Evolutionary conservation across 163 green algal genomes (phyloP), one percentile per base, ranked within the genome.

Genomic region (Scenedesmus sp.): DNA sequence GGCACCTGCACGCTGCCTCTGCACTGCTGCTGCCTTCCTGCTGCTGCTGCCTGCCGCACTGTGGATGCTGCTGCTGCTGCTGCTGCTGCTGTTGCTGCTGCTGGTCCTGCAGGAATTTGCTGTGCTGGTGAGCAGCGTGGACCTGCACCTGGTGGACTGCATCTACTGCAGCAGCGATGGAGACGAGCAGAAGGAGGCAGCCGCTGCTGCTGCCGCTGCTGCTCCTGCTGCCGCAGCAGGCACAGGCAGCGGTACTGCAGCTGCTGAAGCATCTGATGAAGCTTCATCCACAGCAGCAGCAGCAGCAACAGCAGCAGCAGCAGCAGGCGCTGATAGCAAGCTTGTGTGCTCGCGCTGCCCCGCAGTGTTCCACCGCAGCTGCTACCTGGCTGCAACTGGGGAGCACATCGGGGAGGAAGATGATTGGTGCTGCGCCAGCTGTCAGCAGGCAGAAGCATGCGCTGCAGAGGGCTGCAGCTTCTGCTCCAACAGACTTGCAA

Each of bases 391-490:
- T 1, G 18, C 54, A 15, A 89, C 84, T 4, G 84, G 84, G 0
- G 26, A 82, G n/a, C 23, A 88, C 57, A 74, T 76, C 23, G 34
- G 15, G 34, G 26, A 59, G 67, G n/a, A 9, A n/a, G 84, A 55
- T 1, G 57, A 56, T 60, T 89, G 84, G 84, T 81, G 60, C 26
- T 89, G 84, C 57, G 62, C n/a, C 5, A 90, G 86, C 52, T 90
- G 86, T 54, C 73, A 54, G 6, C 13, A 52, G 57, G 67, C 66
- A 15, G 86, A 60, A 26, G 64, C 20, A 4, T 90, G 86, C 79
- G 86, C 86, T 73, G 67, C 86, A 57, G 67, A 20, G 56, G 86
- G 86, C 34, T 90, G 86, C 62, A 13, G 20, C 13, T 90, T 59
- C 54, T 90, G 86, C 54, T 70, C 67, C 86, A 90, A 4, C 20